Evolutionary conservation across 768 basidiomycete genomes (phyloP).

Genomic region (Hygrophoropsis aurantiaca): DNA sequence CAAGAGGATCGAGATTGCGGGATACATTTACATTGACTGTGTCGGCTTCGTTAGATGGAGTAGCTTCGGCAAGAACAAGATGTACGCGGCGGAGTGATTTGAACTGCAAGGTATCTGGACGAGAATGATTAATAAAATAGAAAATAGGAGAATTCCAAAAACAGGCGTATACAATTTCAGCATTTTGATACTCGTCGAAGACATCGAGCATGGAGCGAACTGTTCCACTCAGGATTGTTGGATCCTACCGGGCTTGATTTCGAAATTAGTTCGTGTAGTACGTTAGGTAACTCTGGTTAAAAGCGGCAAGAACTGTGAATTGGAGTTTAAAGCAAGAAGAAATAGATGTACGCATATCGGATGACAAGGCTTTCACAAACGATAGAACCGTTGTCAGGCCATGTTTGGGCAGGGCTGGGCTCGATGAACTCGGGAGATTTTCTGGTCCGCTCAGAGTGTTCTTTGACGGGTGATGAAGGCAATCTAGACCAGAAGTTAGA

Average conservation of each 20-base stretch:
- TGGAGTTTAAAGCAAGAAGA: conserved; percentile 9
- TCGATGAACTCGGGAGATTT: conserved; percentile 87
- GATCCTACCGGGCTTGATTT: conserved; percentile 77
- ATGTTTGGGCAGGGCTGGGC: conserved; percentile 72
- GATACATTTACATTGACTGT: conserved; percentile 73
- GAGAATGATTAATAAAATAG: background rate
- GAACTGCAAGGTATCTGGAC: conserved; percentile 44
- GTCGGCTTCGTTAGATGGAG: conserved; percentile 42
- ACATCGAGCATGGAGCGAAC: conserved; percentile 81
- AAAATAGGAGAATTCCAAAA: conserved; percentile 23
- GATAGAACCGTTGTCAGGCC: conserved; percentile 75
- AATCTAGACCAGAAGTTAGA: conserved; percentile 44
- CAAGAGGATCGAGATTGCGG: conserved; percentile 68
- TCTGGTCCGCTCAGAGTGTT: conserved; percentile 75
- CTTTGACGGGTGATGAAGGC: conserved; percentile 88
- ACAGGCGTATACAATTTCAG: conserved; percentile 77
- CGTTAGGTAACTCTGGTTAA: conserved; percentile 86
- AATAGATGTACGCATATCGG: conserved; percentile 66
- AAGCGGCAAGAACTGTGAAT: background rate
- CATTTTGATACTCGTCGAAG: conserved; percentile 82
- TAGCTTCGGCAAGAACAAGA: conserved; percentile 62
- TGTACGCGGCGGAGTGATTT: conserved; percentile 85
- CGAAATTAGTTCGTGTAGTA: conserved; percentile 81
- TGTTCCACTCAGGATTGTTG: conserved; percentile 82
- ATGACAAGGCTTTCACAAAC: conserved; percentile 75